Evolutionary conservation across 2,329 filamentous ascomycete species (phyloP), one percentile per base, ranked within the genome.

Genomic region (Botrytis pseudocinerea): DNA sequence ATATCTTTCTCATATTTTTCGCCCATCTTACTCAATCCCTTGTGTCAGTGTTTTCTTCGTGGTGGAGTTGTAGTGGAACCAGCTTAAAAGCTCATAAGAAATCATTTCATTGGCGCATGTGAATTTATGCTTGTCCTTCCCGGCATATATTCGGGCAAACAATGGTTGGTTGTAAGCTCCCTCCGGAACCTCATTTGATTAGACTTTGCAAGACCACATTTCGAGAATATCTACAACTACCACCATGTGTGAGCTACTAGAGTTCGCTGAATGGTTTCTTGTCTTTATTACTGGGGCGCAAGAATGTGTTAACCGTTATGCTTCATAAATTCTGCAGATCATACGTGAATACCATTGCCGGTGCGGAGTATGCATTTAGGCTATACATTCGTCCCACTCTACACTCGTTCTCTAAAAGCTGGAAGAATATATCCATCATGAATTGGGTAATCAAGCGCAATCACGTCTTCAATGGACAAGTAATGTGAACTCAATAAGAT

Each of bases 321-420:
- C 46, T 51, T 54, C 22, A 66, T 10, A 20, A 28, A 40, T 32
- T 51, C 6, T 54, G 64, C 25, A 51, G 46, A 51, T 65, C 44
- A n/a, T 48, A n/a, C 25, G 22, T 14, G 22, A 65, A 28, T 40
- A 3, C 8, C 16, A 40, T 20, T 51, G 32, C 46, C 32, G 38
- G 46, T 66, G 64, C 46, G 64, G 64, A 51, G 64, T 54, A 51
- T 54, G 44, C 46, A 66, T 66, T 54, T 32, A 66, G 64, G 44
- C 64, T 66, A 54, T 66, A n/a, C 32, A 40, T 28, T 22, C 32
- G 32, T 66, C 46, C 64, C 64, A 66, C 63, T 40, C 46, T 54
- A 6, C 46, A 54, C 63, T 54, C 46, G 40, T 4, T 32, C 46
- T 66, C 16, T 4, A 66, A 66, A 28, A 54, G 32, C 18, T 54